A percentile compares a stretch with the other conserved stretches of the same genome.
phyloP scores from a whole-genome alignment of 768 basidiomycete genomes.

The Suillus subaureus region DNA sequence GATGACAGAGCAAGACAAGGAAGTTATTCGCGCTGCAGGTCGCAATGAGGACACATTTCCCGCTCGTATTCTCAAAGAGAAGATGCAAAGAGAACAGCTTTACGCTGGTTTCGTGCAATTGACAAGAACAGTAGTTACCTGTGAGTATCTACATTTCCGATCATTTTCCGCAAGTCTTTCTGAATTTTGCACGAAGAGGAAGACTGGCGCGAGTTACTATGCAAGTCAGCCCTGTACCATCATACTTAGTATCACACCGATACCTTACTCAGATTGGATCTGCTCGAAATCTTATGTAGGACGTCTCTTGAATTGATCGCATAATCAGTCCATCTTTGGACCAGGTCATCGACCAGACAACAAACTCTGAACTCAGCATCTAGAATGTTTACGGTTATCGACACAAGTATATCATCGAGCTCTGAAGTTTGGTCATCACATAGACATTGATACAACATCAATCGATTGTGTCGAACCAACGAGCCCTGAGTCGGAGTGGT shows the following conservation, averaged over 20 bases:
- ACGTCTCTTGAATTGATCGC: neutral
- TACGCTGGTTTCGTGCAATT: neutral
- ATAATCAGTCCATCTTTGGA: neutral
- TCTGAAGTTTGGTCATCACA: no score
- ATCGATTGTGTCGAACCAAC: no score
- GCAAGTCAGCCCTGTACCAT: neutral
- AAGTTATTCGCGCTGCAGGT: constrained; percentile 9
- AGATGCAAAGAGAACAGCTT: neutral
- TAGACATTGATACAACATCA: no score
- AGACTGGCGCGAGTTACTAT: neutral
- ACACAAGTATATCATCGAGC: no score
- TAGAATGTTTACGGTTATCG: no score
- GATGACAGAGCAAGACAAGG: constrained; percentile 21
- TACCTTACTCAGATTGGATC: neutral
- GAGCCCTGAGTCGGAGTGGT: no score
- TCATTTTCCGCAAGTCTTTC: neutral
- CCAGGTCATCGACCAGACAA: no score
- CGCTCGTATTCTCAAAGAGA: neutral
- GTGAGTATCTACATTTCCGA: neutral
- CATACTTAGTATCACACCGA: neutral
- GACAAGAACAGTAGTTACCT: neutral
- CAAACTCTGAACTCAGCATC: no score
- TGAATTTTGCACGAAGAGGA: neutral
- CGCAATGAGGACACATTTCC: neutral
- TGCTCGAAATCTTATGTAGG: neutral